Percentiles rank a stretch among this genome's conserved stretches.
These are phyloP conservation scores for Pelargonium cotyledonis DNA, from an alignment of 441 rosid genomes.

Conservation along the genomic window DNA sequence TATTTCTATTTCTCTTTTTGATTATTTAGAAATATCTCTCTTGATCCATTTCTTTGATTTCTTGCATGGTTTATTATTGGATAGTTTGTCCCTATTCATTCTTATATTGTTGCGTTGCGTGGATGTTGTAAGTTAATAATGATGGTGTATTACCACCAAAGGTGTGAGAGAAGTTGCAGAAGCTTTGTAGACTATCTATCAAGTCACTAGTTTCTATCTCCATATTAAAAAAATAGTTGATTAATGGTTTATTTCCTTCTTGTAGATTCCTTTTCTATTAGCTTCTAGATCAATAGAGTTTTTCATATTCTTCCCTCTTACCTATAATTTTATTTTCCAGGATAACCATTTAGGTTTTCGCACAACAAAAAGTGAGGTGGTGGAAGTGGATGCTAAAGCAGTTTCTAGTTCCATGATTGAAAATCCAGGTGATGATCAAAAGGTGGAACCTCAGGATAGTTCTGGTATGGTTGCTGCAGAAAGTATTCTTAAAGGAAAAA, in stretches of 20 bases:
- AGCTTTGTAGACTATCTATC: not conserved
- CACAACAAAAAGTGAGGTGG: slow-evolving; percentile 5
- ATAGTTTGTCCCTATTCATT: not conserved
- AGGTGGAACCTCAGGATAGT: slow-evolving; percentile 1
- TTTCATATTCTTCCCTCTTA: not conserved
- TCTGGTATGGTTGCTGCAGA: slow-evolving; percentile 16
- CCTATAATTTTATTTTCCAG: slow-evolving; percentile 17
- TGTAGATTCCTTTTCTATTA: no score
- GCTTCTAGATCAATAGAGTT: not conserved
- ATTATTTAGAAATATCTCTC: no score
- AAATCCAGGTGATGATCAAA: slow-evolving; percentile 8
- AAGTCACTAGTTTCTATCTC: not conserved
- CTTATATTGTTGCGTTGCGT: not conserved
- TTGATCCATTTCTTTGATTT: not conserved
- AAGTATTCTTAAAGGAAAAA: slow-evolving; percentile 13
- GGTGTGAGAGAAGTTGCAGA: not conserved
- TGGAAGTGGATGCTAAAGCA: slow-evolving; percentile 7
- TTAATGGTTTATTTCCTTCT: not conserved
- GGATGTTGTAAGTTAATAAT: not conserved
- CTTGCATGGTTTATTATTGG: not conserved
- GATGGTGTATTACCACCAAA: not conserved
- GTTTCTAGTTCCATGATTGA: slow-evolving; percentile 7
- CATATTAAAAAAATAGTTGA: not conserved
- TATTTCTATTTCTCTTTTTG: not conserved
- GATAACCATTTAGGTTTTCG: slow-evolving; percentile 14